Conservation (phyloP, 1,284 basidiomycete genomes). For the Apiotrichum sp. region DNA sequence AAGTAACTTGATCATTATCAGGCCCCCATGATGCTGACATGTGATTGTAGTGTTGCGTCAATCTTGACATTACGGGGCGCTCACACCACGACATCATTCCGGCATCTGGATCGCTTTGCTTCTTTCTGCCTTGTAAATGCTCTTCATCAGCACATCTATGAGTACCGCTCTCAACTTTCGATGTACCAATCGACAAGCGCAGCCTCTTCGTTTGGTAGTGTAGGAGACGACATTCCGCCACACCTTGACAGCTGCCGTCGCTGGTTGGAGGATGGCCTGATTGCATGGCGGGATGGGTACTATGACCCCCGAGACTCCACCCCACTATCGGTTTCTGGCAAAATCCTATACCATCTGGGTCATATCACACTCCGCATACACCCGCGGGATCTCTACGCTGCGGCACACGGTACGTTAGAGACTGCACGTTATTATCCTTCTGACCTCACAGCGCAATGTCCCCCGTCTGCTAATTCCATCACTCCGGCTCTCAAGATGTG, state of each 20-base stretch:
- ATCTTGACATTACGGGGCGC: constrained; percentile 2
- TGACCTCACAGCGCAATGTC: constrained; percentile 1
- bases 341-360: constrained; percentile 20
- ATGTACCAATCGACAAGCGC: constrained; percentile 8
- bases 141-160: constrained; percentile 23
- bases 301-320: constrained; percentile 1
- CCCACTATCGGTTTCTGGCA: not conserved
- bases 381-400: constrained; percentile 19
- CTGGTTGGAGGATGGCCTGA: constrained; percentile 18
- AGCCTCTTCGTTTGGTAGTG: not conserved
- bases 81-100: constrained; percentile 2
- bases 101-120: constrained; percentile 16
- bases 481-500: constrained; percentile 4
- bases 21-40: no score
- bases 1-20: not conserved
- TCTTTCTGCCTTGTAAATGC: constrained; percentile 17
- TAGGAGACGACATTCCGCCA: not conserved
- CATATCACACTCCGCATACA: constrained; percentile 18
- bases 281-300: constrained; percentile 16
- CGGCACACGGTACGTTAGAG: constrained; percentile 18
- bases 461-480: no score
- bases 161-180: constrained; percentile 21
- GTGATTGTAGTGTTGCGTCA: not conserved
- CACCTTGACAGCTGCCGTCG: not conserved
- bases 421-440: constrained; percentile 2